A percentile compares a stretch with the other conserved stretches of the same genome.
phyloP scores from a whole-genome alignment of 371 early-diverging fungal genomes.

The Mucor indicus region DNA sequence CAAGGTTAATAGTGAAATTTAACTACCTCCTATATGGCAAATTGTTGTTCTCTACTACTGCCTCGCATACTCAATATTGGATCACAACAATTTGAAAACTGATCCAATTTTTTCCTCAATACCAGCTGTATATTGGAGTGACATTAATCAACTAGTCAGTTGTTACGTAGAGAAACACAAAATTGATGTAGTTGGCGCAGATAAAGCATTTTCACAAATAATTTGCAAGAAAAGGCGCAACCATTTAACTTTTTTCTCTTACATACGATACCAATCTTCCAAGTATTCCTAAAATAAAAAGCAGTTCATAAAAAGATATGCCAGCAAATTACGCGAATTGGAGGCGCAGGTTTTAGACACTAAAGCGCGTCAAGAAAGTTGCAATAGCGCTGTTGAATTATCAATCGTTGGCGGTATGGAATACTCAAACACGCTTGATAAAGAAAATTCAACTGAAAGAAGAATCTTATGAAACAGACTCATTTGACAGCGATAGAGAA shows the following conservation, averaged over 20 bases:
- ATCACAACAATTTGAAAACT: not conserved
- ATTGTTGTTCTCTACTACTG: no score
- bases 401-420: not conserved
- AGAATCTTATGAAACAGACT: no score
- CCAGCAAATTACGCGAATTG: not conserved
- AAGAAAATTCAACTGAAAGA: no score
- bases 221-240: not conserved
- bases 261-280: not conserved
- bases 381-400: not conserved
- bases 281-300: no score
- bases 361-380: not conserved
- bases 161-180: not conserved
- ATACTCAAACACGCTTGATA: no score
- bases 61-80: no score
- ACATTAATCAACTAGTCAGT: not conserved
- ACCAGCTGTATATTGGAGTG: not conserved
- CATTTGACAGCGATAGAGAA: no score
- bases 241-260: not conserved
- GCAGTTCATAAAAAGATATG: not conserved
- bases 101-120: not conserved
- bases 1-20: no score
- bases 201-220: not conserved
- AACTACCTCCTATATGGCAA: no score
- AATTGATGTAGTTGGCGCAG: not conserved
- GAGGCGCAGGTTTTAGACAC: not conserved